Evolutionary conservation across 192 early-diverging fungal genomes (phyloP).

Genomic region (Linnemannia hyalina): DNA sequence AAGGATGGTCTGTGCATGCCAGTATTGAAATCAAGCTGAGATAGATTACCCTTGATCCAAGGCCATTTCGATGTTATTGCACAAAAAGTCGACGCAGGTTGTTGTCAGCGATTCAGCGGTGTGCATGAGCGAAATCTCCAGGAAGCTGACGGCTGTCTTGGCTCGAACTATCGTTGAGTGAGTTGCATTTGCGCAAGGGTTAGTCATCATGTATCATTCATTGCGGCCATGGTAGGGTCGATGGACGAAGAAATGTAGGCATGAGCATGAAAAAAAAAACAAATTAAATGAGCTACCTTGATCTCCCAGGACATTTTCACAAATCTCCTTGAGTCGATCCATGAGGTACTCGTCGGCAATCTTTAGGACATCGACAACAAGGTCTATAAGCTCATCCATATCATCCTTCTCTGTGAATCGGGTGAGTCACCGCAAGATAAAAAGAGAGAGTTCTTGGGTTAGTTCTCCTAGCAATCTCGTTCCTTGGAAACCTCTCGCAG

Average conservation of each 20-base stretch:
- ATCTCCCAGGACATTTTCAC: constrained; percentile 47
- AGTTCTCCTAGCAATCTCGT: neutral
- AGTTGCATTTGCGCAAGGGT: neutral
- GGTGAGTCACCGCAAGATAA: neutral
- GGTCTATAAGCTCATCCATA: constrained; percentile 62
- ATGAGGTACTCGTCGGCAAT: constrained; percentile 76
- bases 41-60: constrained; percentile 56
- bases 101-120: constrained; percentile 60
- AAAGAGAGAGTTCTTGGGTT: neutral
- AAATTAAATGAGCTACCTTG: constrained; percentile 32
- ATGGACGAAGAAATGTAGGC: no score
- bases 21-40: no score
- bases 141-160: constrained; percentile 63
- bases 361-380: constrained; percentile 68
- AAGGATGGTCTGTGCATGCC: neutral
- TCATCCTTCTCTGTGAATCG: constrained; percentile 35
- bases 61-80: constrained; percentile 58
- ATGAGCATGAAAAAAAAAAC: constrained; percentile 29
- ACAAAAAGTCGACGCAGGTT: constrained; percentile 69
- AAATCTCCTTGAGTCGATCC: constrained; percentile 60
- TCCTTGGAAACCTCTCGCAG: no score
- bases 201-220: neutral
- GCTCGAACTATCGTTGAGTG: constrained; percentile 44
- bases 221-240: no score
- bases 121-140: constrained; percentile 70